These are phyloP conservation scores for Clitoria ternatea DNA, from an alignment of 306 rosid species.

Conservation along the genomic window DNA sequence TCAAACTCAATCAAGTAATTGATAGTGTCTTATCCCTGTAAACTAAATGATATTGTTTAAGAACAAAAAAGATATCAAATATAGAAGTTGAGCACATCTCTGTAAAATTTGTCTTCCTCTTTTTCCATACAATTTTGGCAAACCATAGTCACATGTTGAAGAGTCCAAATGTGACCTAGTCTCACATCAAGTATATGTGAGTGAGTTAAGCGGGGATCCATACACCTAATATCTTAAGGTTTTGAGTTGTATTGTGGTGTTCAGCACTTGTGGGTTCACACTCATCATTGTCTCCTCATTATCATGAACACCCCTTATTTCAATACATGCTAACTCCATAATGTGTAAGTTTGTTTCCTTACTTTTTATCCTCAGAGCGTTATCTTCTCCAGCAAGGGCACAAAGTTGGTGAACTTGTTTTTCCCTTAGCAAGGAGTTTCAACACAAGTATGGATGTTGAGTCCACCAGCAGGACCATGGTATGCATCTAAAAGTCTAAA, in stretches of 20 bases:
- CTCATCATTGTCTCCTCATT: too few relatives aligned
- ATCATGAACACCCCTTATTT: too few relatives aligned
- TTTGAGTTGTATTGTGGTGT: too few relatives aligned
- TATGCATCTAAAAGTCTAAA: conserved; percentile 26
- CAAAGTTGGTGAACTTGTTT: conserved; percentile 81
- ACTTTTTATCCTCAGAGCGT: conserved; percentile 51
- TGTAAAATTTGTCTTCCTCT: not conserved
- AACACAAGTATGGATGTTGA: conserved; percentile 48
- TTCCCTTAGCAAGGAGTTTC: conserved; percentile 91
- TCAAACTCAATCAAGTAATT: not conserved
- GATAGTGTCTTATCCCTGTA: not conserved
- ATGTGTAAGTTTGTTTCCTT: not conserved
- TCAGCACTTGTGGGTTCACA: too few relatives aligned
- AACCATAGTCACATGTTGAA: not conserved
- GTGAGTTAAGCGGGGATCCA: too few relatives aligned
- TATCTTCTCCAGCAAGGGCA: conserved; percentile 83
- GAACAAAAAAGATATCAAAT: not conserved
- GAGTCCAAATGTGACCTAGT: too few relatives aligned
- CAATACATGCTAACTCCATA: not conserved
- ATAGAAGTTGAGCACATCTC: not conserved
- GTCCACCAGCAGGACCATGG: conserved; percentile 39
- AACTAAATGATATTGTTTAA: not conserved
- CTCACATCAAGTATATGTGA: too few relatives aligned
- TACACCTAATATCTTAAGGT: too few relatives aligned
- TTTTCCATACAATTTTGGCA: not conserved